Base-by-base conservation (phyloP, 371 early-diverging fungal species). In the Circinella umbellata region DNA sequence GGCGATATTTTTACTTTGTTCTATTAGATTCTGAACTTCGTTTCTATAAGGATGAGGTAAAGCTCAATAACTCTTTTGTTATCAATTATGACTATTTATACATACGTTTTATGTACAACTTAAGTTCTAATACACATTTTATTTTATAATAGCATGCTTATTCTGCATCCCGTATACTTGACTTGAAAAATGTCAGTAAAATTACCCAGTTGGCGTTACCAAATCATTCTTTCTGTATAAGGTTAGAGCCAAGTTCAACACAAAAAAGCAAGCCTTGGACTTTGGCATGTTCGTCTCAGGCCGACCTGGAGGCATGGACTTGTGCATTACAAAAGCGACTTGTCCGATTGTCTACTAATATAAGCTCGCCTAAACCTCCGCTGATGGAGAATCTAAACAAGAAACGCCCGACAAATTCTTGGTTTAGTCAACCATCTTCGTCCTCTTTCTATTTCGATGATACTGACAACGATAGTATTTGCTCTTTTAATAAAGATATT, bases 1-100 rank as follows among this genome's bases (percentile, higher is more conserved):
- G 82, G 82, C 76, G 74, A 57, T 70, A 73, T 37, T 72, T 80
- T 5, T 82, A 68, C 38, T 77, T 82, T 47, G 78, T 82, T 13
- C 57, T 82, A 27, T 65, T 80, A 34, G 80, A 75, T 66, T 68
- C 78, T 17, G 78, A 82, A 63, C 39, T 82, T 18, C 71, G 82
- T 20, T 79, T 77, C 54, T 82, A 82, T 38, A 77, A 75, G 61
- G 68, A 71, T 35, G 82, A 82, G 67, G 68, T 67, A 61, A 27
- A 27, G 27, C 27, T 27, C 27, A 27, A 27, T 27, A 27, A 27
- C 27, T 27, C 27, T 27, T 27, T 27, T 27, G 27, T 27, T 27
- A 27, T 27, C 2, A 27, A 1, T 27, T 27, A 27, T 27, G 27
- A 27, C 2, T 27, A 27, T 27, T 2, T 27, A 27, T 27, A 27